These are phyloP conservation scores for Danielia reshetovae DNA, from an alignment of 805 yeast species.

Conservation along the genomic window DNA sequence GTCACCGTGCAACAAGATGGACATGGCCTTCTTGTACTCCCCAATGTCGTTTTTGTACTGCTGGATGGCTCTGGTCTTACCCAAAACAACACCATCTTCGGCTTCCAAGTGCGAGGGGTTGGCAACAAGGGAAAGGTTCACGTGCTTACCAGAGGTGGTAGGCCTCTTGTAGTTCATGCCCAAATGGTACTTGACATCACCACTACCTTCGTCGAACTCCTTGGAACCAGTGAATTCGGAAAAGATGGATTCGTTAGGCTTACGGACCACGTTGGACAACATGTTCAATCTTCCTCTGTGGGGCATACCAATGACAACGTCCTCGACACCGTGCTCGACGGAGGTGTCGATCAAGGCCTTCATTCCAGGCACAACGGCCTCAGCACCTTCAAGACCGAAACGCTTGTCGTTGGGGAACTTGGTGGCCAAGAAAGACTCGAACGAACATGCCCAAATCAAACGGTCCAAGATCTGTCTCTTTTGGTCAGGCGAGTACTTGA, in stretches of 20 bases:
- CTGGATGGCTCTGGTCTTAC: slow-evolving; percentile 95
- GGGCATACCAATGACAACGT: slow-evolving; percentile 98
- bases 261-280: slow-evolving; percentile 96
- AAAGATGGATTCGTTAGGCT: slow-evolving; percentile 96
- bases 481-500: slow-evolving; percentile 76
- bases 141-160: slow-evolving; percentile 95
- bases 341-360: slow-evolving; percentile 92
- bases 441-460: slow-evolving; percentile 92
- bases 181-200: slow-evolving; percentile 98
- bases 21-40: slow-evolving; percentile 79
- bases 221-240: slow-evolving; percentile 92
- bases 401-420: slow-evolving; percentile 98
- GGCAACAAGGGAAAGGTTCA: slow-evolving; percentile 93
- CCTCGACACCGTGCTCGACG: slow-evolving; percentile 90
- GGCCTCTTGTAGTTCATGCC: slow-evolving; percentile 99
- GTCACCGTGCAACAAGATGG: slow-evolving; percentile 95
- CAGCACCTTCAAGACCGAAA: slow-evolving; percentile 98
- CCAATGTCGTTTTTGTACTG: slow-evolving; percentile 87
- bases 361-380: slow-evolving; percentile 93
- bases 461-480: slow-evolving; percentile 96
- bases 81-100: slow-evolving; percentile 97
- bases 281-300: slow-evolving; percentile 99
- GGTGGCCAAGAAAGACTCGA: slow-evolving; percentile 87
- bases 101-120: slow-evolving; percentile 99
- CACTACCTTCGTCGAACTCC: slow-evolving; percentile 92